These are phyloP conservation scores for Saccharomyces hybrid DNA, from an alignment of 1,139 yeast genomes.

Conservation along the genomic window DNA sequence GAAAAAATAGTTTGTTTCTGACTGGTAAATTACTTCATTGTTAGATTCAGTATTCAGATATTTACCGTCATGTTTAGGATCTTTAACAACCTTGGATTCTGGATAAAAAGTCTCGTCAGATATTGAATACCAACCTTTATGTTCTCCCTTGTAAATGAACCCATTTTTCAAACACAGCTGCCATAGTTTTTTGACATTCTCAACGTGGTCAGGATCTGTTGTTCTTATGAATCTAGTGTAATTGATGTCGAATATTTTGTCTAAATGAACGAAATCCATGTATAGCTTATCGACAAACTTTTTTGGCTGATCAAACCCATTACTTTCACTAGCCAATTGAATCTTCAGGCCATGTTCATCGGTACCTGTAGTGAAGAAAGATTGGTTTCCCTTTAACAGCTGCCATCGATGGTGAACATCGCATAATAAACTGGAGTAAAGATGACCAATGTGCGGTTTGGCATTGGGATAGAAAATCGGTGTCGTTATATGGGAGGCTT, in stretches of 20 bases:
- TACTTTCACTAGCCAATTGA: constrained; percentile 61
- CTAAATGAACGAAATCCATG: constrained; percentile 54
- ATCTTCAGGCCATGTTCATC: constrained; percentile 97
- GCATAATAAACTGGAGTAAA: constrained; percentile 81
- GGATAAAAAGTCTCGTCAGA: constrained; percentile 95
- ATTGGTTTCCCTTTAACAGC: constrained; percentile 37
- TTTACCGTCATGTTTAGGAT: constrained; percentile 16
- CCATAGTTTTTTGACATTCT: constrained; percentile 69
- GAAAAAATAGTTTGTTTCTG: constrained; percentile 85
- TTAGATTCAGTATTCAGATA: constrained; percentile 65
- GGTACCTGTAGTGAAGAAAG: constrained; percentile 80
- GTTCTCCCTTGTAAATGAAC: constrained; percentile 71
- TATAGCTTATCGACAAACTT: constrained; percentile 67
- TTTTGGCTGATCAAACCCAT: constrained; percentile 44
- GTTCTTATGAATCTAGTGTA: constrained; percentile 84
- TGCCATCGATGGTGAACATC: constrained; percentile 78
- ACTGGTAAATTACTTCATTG: constrained; percentile 64
- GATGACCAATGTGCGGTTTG: constrained; percentile 87
- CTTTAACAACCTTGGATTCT: constrained; percentile 58
- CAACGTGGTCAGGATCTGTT: constrained; percentile 71
- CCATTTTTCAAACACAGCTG: constrained; percentile 48
- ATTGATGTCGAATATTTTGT: constrained; percentile 46
- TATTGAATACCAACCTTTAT: constrained; percentile 90
- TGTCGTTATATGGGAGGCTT: constrained; percentile 55
- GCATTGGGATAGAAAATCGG: constrained; percentile 98